Evolutionary conservation across 139 green algal species (phyloP), one percentile per base, ranked within the genome.

Genomic region (Coelastrella sp.): DNA sequence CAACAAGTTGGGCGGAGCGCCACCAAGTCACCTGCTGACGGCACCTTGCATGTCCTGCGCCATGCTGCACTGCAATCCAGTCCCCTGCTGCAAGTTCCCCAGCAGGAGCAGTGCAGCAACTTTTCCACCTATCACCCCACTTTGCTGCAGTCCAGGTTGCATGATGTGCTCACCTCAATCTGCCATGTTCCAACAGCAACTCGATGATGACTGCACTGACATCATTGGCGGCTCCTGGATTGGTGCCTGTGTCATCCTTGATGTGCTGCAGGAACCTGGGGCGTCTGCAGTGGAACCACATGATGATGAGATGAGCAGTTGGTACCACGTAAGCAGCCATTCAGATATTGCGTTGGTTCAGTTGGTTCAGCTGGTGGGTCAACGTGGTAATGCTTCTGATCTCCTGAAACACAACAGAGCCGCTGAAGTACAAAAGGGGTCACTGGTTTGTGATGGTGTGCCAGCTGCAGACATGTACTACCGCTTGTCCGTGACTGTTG

Each of bases 191-290:
- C 89, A 97, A 87, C 72, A 97, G 87, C 60, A 91, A 84, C 73
- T 92, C 84, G 25, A 97, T 68, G 6, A 97, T 84, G 81, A 78
- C 80, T 93, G 80, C 59, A 82, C 57, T 61, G 17, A 74, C 74
- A 58, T 86, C 70, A 17, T 49, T 75, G 49, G 27, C 17, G 68
- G 58, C 56, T 49, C 57, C 90, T 65, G 91, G 85, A n/a, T 90
- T 84, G 24, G 87, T 88, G 19, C 80, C 78, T 10, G 87, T 76
- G 87, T 97, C 94, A 1, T 96, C 90, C 4, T 65, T 61, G 7
- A 96, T 91, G 85, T 95, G 91, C 27, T 93, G 87, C 59, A 97
- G 85, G 85, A 96, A 96, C 20, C 90, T 83, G 0, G 94, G 92
- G 15, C 93, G 65, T 63, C 95, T 97, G 93, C 65, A 66, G 17